These are phyloP conservation scores for Cytospora piceicola DNA, from an alignment of 2,329 filamentous ascomycete species.

Conservation along the genomic window DNA sequence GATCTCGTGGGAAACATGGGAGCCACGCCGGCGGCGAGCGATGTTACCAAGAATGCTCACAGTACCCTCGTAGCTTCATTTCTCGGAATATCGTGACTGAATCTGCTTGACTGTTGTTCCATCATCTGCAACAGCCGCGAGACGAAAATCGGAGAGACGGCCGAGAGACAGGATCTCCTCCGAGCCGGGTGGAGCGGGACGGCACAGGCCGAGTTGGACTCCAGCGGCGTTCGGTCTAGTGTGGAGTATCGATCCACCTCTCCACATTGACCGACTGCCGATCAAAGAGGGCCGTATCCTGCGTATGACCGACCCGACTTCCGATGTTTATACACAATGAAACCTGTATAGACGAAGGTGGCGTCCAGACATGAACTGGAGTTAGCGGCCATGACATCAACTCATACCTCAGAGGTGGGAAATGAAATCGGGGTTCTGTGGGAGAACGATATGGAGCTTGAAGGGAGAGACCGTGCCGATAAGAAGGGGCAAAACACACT, in stretches of 20 bases:
- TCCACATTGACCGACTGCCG: neutral
- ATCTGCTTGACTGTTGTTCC: neutral
- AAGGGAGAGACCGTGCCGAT: too few relatives aligned
- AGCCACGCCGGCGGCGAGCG: neutral
- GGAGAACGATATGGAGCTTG: too few relatives aligned
- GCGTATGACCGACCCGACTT: too few relatives aligned
- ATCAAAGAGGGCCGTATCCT: neutral
- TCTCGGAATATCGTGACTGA: neutral
- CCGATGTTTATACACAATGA: neutral
- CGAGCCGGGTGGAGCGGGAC: neutral
- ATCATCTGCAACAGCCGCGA: neutral
- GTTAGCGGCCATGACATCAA: too few relatives aligned
- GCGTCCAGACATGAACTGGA: too few relatives aligned
- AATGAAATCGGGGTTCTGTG: too few relatives aligned
- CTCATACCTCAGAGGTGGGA: too few relatives aligned
- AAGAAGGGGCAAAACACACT: too few relatives aligned
- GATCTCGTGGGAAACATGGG: neutral
- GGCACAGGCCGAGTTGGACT: neutral
- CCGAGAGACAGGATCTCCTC: neutral
- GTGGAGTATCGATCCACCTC: neutral
- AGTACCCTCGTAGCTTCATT: neutral
- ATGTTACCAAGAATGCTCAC: neutral
- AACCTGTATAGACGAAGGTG: neutral
- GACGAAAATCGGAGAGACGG: neutral
- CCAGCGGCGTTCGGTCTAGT: neutral